phyloP scores from a whole-genome alignment of 306 rosid species.

The Quercus rubra region DNA sequence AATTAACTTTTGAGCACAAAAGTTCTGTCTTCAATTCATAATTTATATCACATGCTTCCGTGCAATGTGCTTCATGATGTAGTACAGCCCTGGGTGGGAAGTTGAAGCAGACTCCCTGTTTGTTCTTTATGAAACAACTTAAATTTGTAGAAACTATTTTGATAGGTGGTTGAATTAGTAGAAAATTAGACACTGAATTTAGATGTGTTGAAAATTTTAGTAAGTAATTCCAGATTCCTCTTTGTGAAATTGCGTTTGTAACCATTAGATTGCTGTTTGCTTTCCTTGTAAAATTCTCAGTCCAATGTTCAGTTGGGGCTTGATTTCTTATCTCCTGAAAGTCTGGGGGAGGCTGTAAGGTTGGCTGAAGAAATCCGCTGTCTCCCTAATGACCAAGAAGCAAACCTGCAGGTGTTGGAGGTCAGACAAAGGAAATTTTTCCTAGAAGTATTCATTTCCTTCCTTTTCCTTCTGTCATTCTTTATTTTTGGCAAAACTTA shows the following conservation, averaged over 20 bases:
- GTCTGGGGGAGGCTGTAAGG: constrained; percentile 78
- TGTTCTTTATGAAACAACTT: neutral
- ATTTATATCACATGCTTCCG: neutral
- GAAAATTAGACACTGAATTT: neutral
- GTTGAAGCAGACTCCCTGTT: neutral
- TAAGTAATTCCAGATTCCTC: neutral
- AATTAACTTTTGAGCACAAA: neutral
- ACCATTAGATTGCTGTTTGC: constrained; percentile 4
- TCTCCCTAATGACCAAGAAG: constrained; percentile 88
- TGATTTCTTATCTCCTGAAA: constrained; percentile 98
- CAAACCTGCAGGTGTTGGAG: constrained; percentile 89
- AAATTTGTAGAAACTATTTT: neutral
- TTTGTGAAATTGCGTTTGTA: neutral
- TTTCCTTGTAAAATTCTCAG: constrained; percentile 50
- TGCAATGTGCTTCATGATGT: neutral
- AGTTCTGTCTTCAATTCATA: neutral
- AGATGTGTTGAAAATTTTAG: neutral
- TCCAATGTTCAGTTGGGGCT: constrained; percentile 91
- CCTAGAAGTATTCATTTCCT: constrained; percentile 24
- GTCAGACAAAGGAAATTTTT: constrained; percentile 45
- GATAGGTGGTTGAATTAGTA: neutral
- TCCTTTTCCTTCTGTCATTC: constrained; percentile 11
- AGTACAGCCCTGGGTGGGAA: neutral
- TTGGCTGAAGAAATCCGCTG: constrained; percentile 83
- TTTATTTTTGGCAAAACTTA: neutral